These are phyloP conservation scores for Nitzschia sp. DNA, from an alignment of 108 stramenopile species.

Conservation along the genomic window DNA sequence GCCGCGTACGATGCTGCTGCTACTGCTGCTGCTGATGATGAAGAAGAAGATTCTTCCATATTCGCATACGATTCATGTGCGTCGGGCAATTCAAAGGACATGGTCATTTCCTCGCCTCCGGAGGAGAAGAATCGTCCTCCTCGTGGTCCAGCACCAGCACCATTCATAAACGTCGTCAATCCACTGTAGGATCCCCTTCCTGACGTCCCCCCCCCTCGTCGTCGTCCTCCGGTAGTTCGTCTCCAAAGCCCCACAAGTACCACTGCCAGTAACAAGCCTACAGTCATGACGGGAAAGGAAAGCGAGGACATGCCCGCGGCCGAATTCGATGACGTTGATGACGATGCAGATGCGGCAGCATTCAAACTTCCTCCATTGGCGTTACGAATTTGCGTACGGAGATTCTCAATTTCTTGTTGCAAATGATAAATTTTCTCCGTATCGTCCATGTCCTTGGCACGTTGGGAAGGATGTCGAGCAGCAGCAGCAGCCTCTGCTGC, in stretches of 20 bases:
- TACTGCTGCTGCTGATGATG: neutral
- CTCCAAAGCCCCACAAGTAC: neutral
- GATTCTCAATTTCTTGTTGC: conserved; percentile 9
- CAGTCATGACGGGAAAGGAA: neutral
- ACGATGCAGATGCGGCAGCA: neutral
- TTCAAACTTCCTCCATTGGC: neutral
- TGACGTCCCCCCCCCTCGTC: no score
- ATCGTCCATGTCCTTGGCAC: conserved; percentile 9
- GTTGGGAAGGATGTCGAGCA: conserved; percentile 7
- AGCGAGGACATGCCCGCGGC: neutral
- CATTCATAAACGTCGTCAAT: no score
- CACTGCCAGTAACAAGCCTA: neutral
- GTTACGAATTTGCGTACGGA: neutral
- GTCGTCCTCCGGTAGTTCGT: neutral
- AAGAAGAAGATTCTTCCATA: neutral
- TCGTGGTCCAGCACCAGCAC: no score
- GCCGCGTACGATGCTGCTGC: neutral
- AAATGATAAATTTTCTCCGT: conserved; percentile 13
- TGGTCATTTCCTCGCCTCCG: neutral
- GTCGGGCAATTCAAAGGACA: conserved; percentile 7
- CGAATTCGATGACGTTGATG: neutral
- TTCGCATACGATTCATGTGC: conserved; percentile 9
- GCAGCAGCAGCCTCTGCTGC: neutral
- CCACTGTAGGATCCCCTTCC: no score
- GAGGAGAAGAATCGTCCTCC: neutral